Evolutionary conservation across 208 protist genomes (phyloP).

Genomic region (Leptomonas pyrrhocoris): DNA sequence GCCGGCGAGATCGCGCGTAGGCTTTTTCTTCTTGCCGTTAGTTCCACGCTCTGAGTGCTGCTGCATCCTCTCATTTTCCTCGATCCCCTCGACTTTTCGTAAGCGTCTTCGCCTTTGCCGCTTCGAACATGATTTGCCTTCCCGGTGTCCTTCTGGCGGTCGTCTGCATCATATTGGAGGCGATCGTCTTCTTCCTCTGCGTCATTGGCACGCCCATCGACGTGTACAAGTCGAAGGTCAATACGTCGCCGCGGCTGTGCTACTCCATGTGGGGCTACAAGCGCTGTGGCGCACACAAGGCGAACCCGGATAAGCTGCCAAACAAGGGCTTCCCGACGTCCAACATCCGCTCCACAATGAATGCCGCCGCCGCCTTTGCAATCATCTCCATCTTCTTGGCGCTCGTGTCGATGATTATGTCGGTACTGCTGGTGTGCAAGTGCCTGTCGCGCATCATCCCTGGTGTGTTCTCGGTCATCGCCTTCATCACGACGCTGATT

Average conservation of each 20-base stretch:
- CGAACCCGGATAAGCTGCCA: constrained; percentile 2
- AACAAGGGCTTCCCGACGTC: constrained; percentile 35
- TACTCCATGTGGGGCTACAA: constrained; percentile 48
- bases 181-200: constrained; percentile 40
- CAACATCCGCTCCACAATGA: constrained; percentile 27
- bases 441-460: constrained; percentile 11
- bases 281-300: constrained; percentile 26
- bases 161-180: constrained; percentile 11
- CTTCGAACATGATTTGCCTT: neutral
- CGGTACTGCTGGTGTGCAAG: constrained; percentile 27
- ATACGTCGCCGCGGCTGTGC: constrained; percentile 19
- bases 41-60: too few species aligned
- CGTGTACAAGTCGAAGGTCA: constrained; percentile 15
- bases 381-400: constrained; percentile 51
- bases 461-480: constrained; percentile 26
- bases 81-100: too few species aligned
- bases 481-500: constrained; percentile 28
- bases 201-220: constrained; percentile 44
- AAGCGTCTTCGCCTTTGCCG: too few species aligned
- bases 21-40: too few species aligned
- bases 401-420: constrained; percentile 24
- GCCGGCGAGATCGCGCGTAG: too few species aligned
- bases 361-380: constrained; percentile 37
- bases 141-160: neutral
- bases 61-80: too few species aligned